Conservation (phyloP, 2,329 filamentous ascomycete genomes). For the Epichloe sylvatica region DNA sequence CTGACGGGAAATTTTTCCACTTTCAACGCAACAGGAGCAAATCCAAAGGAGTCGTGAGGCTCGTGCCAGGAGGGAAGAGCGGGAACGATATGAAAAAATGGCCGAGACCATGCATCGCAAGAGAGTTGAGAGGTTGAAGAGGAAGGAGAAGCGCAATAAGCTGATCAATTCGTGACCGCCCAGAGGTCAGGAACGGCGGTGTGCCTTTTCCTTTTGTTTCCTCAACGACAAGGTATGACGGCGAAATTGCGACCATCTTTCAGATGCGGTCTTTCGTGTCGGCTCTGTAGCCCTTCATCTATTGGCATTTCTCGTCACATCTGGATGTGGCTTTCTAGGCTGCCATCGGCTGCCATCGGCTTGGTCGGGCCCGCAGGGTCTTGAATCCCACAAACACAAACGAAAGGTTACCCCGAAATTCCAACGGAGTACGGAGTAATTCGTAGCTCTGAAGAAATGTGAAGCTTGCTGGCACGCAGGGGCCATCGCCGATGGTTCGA, state of each 20-base stretch:
- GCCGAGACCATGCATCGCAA: constrained; percentile 97
- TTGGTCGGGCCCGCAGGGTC: no score
- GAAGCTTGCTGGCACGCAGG: no score
- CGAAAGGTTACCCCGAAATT: no score
- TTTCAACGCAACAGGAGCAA: constrained; percentile 41
- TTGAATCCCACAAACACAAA: no score
- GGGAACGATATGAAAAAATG: constrained; percentile 82
- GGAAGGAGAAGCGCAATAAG: constrained; percentile 94
- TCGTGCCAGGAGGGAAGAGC: constrained; percentile 80
- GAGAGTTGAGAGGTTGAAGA: constrained; percentile 81
- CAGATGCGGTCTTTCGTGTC: no score
- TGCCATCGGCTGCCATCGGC: no score
- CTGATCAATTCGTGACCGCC: constrained; percentile 42
- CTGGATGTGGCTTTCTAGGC: background rate
- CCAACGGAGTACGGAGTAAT: no score
- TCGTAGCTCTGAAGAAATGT: no score
- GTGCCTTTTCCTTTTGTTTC: background rate
- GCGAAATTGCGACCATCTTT: background rate
- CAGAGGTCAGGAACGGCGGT: background rate
- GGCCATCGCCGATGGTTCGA: no score
- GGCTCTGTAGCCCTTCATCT: no score
- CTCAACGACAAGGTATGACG: background rate
- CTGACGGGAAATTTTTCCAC: constrained; percentile 3
- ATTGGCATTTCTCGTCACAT: background rate
- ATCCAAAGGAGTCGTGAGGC: constrained; percentile 74